These are phyloP conservation scores for Dendrobium nobile DNA, from an alignment of 106 monocot species.

Conservation along the genomic window DNA sequence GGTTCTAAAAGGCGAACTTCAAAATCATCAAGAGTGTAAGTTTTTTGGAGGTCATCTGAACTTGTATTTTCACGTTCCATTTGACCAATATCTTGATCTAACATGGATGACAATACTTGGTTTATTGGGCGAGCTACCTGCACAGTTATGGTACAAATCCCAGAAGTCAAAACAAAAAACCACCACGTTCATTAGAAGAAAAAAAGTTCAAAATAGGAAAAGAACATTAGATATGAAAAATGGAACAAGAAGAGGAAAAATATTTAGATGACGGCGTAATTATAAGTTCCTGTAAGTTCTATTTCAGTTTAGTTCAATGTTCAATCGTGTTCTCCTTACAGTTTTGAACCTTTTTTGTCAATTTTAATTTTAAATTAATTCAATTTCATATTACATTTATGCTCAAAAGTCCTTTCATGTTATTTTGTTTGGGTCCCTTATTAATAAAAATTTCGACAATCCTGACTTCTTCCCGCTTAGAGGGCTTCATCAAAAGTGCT, in stretches of 20 bases:
- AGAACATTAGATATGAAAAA: not conserved
- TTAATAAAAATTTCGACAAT: too few species aligned
- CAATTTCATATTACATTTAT: too few species aligned
- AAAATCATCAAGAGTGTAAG: constrained; percentile 81
- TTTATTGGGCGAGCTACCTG: constrained; percentile 67
- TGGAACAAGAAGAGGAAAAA: not conserved
- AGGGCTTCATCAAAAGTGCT: too few species aligned
- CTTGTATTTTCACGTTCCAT: constrained; percentile 42
- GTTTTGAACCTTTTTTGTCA: too few species aligned
- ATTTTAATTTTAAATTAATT: too few species aligned
- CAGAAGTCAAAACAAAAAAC: not conserved
- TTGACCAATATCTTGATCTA: constrained; percentile 71
- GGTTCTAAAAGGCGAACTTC: constrained; percentile 85
- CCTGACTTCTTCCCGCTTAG: too few species aligned
- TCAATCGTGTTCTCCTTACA: too few species aligned
- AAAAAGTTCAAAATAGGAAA: not conserved
- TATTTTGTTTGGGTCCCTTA: too few species aligned
- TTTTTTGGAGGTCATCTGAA: constrained; percentile 55
- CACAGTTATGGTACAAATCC: not conserved
- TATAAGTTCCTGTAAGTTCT: not conserved
- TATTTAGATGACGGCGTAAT: not conserved
- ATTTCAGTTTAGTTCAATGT: too few species aligned
- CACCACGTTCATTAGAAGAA: not conserved
- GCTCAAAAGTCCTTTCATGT: too few species aligned
- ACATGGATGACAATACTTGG: constrained; percentile 70